Percentiles rank a stretch among this genome's conserved stretches.
Evolutionary conservation across 495 filamentous ascomycete genomes (phyloP).

Genomic region (Glonium stellatum): DNA sequence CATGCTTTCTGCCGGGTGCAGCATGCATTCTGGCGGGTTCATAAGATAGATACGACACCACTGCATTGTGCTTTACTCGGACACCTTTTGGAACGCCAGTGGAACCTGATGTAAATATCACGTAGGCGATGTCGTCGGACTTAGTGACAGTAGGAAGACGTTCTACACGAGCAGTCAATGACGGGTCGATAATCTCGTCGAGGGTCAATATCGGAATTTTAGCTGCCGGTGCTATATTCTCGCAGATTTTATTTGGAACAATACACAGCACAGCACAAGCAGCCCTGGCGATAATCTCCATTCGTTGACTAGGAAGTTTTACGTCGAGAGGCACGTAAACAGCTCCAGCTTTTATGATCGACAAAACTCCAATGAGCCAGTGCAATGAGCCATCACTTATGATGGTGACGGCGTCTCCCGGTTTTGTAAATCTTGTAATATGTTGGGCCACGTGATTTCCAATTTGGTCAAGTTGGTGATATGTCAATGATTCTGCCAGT

Average conservation of each 20-base stretch:
- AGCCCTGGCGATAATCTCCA: not conserved
- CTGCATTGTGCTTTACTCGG: slow-evolving; percentile 41
- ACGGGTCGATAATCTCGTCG: slow-evolving; percentile 1
- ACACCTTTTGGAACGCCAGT: slow-evolving; percentile 50
- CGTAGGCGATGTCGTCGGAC: slow-evolving; percentile 25
- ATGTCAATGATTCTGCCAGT: slow-evolving; percentile 14
- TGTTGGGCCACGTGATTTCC: slow-evolving; percentile 1
- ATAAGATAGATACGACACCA: slow-evolving; percentile 33
- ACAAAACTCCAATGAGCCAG: slow-evolving; percentile 38
- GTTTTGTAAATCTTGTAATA: not conserved
- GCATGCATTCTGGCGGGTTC: slow-evolving; percentile 19
- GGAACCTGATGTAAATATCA: slow-evolving; percentile 48
- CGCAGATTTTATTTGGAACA: not conserved
- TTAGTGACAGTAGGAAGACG: slow-evolving; percentile 5
- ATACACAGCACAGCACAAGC: slow-evolving; percentile 4
- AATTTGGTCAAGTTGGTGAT: slow-evolving; percentile 17
- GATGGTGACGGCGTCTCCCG: slow-evolving; percentile 34
- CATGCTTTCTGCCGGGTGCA: slow-evolving; percentile 13
- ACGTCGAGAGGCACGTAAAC: slow-evolving; percentile 33
- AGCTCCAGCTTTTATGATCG: slow-evolving; percentile 32
- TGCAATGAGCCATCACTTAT: slow-evolving; percentile 34
- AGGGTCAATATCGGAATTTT: not conserved
- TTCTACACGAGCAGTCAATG: slow-evolving; percentile 9
- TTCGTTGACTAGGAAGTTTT: slow-evolving; percentile 13
- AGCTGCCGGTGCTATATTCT: not conserved